Percentiles rank a stretch among this genome's conserved stretches.
Conservation (phyloP, 2,329 filamentous ascomycete species). For the Clathrospora elynae region DNA sequence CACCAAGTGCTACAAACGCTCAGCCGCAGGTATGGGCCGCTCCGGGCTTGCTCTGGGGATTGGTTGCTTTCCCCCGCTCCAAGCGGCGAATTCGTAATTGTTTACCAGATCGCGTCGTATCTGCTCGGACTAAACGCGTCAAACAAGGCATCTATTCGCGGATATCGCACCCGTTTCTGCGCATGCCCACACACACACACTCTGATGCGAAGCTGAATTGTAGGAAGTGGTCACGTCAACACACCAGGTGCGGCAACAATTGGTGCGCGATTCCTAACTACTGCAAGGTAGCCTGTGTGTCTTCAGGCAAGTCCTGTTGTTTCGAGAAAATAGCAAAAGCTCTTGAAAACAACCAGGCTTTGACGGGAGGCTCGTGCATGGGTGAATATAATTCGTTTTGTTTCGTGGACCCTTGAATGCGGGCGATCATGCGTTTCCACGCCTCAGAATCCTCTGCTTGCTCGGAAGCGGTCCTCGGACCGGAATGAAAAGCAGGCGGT, state of each 20-base stretch:
- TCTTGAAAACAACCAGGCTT: too few relatives aligned
- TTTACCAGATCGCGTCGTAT: slow-evolving; percentile 30
- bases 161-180: slow-evolving; percentile 5
- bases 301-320: too few relatives aligned
- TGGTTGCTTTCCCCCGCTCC: slow-evolving; percentile 12
- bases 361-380: too few relatives aligned
- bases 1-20: slow-evolving; percentile 37
- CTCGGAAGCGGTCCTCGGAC: slow-evolving; percentile 18
- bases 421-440: slow-evolving; percentile 23
- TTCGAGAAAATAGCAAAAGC: background rate
- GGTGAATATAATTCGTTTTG: too few relatives aligned
- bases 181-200: slow-evolving; percentile 9
- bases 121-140: slow-evolving; percentile 27
- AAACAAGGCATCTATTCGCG: slow-evolving; percentile 20
- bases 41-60: slow-evolving; percentile 18
- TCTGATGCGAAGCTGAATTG: slow-evolving; percentile 13
- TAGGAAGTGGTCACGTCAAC: slow-evolving; percentile 12
- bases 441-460: slow-evolving; percentile 25
- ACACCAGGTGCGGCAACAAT: background rate
- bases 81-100: slow-evolving; percentile 18
- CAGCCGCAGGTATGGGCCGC: slow-evolving; percentile 36
- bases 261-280: background rate
- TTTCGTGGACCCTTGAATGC: slow-evolving; percentile 31
- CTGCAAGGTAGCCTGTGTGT: too few relatives aligned
- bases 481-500: slow-evolving; percentile 21